Base-by-base conservation (phyloP, 1,284 basidiomycete species). In the Agroathelia rolfsii region DNA sequence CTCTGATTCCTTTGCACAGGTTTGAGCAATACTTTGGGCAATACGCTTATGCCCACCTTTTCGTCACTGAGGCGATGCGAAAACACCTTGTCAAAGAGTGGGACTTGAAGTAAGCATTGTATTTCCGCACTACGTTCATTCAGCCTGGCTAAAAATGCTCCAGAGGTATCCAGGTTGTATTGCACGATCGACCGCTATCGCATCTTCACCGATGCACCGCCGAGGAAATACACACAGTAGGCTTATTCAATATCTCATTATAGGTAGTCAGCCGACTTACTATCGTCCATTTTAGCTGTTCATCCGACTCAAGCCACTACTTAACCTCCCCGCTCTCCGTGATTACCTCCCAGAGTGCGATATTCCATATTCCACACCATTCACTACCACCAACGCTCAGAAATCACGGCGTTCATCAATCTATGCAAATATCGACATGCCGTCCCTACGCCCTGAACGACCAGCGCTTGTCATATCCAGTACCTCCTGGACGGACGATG, bases 401-500 rank as follows among this genome's bases (percentile, higher is more conserved):
- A n/a, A n/a, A n/a, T n/a, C n/a, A n/a, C n/a, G n/a, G n/a, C n/a
- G n/a, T n/a, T n/a, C n/a, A n/a, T n/a, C n/a, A n/a, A n/a, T n/a
- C n/a, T n/a, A n/a, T n/a, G n/a, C n/a, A n/a, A n/a, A n/a, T n/a
- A 41, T 70, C 10, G 49, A 53, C 22, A 48, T 59, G 36, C 66
- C 70, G 11, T 45, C 47, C 8, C 53, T 76, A 12, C 70, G 81
- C 10, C 43, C 59, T 3, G 79, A 87, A 43, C 68, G 93, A 38
- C 88, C 90, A 2, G 92, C 88, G 0, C 60, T 98, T 3, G 48
- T 97, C 13, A 79, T 99, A 13, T 89, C 85, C 16, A 89, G 88
- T 44, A 99, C 95, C 0, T 90, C 85, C 7, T 98, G 95, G 94
- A 98, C 95, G 0, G 78, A 87, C 5, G 95, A 99, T 50, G 95